phyloP scores from a whole-genome alignment of 306 rosid genomes.

The Sicyos edulis region DNA sequence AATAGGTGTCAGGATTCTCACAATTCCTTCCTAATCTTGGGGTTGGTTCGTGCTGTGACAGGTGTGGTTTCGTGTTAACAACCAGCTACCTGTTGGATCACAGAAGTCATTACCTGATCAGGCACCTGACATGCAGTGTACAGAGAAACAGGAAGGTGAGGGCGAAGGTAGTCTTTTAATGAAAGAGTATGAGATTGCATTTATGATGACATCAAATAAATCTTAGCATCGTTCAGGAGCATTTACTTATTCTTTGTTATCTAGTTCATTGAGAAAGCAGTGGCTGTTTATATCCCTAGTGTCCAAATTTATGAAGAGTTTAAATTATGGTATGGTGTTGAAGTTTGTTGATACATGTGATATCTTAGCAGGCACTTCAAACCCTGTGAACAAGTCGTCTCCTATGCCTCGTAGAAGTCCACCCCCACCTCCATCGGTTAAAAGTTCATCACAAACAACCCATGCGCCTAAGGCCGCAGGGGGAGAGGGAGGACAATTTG shows the following conservation, averaged over 20 bases:
- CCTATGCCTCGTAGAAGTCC: constrained; percentile 72
- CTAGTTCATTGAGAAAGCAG: not conserved
- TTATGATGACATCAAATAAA: not conserved
- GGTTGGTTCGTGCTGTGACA: constrained; percentile 33
- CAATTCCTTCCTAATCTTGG: constrained; percentile 32
- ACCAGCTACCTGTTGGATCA: constrained; percentile 62
- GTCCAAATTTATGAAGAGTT: not conserved
- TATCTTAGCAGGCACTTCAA: constrained; percentile 48
- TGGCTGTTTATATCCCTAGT: not conserved
- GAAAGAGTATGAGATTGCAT: not conserved
- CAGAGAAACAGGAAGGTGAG: constrained; percentile 60
- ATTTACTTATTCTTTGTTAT: not conserved
- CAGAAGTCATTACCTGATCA: constrained; percentile 88
- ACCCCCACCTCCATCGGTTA: constrained; percentile 65
- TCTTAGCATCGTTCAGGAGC: not conserved
- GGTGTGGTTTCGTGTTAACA: constrained; percentile 98
- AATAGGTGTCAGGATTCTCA: constrained; percentile 43
- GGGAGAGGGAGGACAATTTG: constrained; percentile 45
- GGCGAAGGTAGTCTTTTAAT: not conserved
- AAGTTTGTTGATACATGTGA: constrained; percentile 16
- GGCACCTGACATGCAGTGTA: constrained; percentile 51
- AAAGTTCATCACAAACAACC: constrained; percentile 52
- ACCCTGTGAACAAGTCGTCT: constrained; percentile 41
- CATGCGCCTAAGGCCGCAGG: constrained; percentile 41
- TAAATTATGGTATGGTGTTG: constrained; percentile 15